Conservation (phyloP, 1,284 basidiomycete species). For the Phenoliferia sp. region DNA sequence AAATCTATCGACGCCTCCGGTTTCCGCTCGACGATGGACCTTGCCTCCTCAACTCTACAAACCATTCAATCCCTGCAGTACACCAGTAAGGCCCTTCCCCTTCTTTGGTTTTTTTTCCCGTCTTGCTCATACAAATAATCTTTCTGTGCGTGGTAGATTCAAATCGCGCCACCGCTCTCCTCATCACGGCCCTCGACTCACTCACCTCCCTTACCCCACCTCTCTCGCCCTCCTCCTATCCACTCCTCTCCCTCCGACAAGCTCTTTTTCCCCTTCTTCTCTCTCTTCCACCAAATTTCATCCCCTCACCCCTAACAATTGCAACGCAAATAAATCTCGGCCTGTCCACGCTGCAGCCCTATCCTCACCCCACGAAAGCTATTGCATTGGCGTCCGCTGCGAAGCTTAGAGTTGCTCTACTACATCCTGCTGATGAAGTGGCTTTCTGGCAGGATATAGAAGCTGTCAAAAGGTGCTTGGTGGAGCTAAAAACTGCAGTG, state of each 20-base stretch:
- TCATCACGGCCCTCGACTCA: neutral
- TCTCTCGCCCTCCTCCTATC: constrained; percentile 1
- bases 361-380: neutral
- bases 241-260: neutral
- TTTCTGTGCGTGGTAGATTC: neutral
- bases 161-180: neutral
- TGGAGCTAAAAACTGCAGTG: neutral
- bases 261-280: neutral
- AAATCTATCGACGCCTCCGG: neutral
- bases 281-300: neutral
- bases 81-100: neutral
- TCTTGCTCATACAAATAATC: too few species aligned
- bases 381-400: neutral
- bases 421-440: neutral
- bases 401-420: neutral
- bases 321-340: neutral
- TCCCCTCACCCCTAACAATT: neutral
- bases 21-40: neutral
- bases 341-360: neutral
- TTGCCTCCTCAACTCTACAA: neutral
- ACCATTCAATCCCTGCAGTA: neutral
- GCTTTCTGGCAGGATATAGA: neutral
- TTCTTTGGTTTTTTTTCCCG: neutral
- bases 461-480: neutral
- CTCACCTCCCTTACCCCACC: neutral